Percentiles rank a stretch among this genome's conserved stretches.
phyloP scores from a whole-genome alignment of 1,284 basidiomycete species.

The Pseudozyma pruni region DNA sequence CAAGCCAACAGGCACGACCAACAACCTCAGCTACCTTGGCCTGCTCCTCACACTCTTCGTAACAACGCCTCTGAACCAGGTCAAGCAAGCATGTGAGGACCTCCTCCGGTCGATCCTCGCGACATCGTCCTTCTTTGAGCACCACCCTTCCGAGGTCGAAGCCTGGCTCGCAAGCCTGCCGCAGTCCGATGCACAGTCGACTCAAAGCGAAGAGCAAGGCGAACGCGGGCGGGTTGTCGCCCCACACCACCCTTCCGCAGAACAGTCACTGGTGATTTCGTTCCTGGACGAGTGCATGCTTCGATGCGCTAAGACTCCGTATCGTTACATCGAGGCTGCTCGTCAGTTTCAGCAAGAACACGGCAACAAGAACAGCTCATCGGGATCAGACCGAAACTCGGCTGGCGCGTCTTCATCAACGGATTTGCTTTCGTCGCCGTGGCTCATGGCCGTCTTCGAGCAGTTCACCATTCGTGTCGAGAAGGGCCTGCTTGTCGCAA shows the following conservation, averaged over 20 bases:
- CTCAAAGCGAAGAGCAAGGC: slow-evolving; percentile 2
- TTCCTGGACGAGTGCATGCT: slow-evolving; percentile 89
- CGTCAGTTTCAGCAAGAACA: slow-evolving; percentile 57
- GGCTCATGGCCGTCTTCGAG: slow-evolving; percentile 49
- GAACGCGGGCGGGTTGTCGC: not conserved
- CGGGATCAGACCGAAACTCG: not conserved
- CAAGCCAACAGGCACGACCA: slow-evolving; percentile 73
- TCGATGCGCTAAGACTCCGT: slow-evolving; percentile 84
- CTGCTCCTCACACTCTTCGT: slow-evolving; percentile 45
- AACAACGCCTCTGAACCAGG: slow-evolving; percentile 32
- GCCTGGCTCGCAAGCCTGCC: slow-evolving; percentile 77
- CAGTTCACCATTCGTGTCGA: slow-evolving; percentile 51
- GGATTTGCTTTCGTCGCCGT: slow-evolving; percentile 41
- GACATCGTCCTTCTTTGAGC: slow-evolving; percentile 81
- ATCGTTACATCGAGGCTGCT: slow-evolving; percentile 84
- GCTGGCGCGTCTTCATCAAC: not conserved
- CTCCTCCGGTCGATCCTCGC: slow-evolving; percentile 69
- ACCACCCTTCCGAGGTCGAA: slow-evolving; percentile 77
- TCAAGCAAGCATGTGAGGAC: slow-evolving; percentile 37
- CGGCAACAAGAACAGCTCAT: not conserved
- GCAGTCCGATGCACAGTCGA: slow-evolving; percentile 69
- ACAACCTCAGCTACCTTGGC: slow-evolving; percentile 49
- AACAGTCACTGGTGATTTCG: slow-evolving; percentile 73
- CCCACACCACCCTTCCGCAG: slow-evolving; percentile 59
- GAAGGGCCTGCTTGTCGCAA: slow-evolving; percentile 34